A percentile compares a stretch with the other conserved stretches of the same genome.
These are phyloP conservation scores for Colletotrichum sp. DNA, from an alignment of 2,329 filamentous ascomycete genomes.

Conservation along the genomic window DNA sequence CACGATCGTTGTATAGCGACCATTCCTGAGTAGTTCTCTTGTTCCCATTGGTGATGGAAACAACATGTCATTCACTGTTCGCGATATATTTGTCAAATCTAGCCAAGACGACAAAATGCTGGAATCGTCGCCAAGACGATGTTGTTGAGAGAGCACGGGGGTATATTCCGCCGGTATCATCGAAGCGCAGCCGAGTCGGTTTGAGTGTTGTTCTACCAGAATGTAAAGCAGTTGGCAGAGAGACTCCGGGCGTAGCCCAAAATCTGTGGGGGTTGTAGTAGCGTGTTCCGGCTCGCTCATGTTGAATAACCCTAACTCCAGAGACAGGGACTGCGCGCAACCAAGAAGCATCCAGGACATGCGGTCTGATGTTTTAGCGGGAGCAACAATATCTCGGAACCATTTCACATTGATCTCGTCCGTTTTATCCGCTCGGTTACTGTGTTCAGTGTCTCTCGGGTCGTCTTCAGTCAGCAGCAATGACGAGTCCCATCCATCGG, in stretches of 20 bases:
- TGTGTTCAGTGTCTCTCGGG: constrained; percentile 26
- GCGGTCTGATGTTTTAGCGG: constrained; percentile 57
- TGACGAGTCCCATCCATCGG: constrained; percentile 61
- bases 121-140: constrained; percentile 23
- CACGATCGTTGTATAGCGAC: constrained; percentile 40
- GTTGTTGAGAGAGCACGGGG: background rate
- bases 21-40: constrained; percentile 44
- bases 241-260: background rate
- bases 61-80: constrained; percentile 57
- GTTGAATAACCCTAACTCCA: constrained; percentile 57
- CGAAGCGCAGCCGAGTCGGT: background rate
- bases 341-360: constrained; percentile 68
- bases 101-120: constrained; percentile 55
- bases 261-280: background rate
- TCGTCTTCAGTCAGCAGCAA: constrained; percentile 46
- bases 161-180: background rate
- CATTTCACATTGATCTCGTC: constrained; percentile 29
- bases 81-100: constrained; percentile 49
- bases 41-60: constrained; percentile 49
- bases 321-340: constrained; percentile 55
- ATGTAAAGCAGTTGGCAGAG: background rate
- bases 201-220: background rate
- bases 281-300: background rate
- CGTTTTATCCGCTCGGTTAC: background rate
- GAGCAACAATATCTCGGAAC: constrained; percentile 59